Percentiles rank a stretch among this genome's conserved stretches.
phyloP scores from a whole-genome alignment of 2,329 filamentous ascomycete species.

The Septoria linicola region DNA sequence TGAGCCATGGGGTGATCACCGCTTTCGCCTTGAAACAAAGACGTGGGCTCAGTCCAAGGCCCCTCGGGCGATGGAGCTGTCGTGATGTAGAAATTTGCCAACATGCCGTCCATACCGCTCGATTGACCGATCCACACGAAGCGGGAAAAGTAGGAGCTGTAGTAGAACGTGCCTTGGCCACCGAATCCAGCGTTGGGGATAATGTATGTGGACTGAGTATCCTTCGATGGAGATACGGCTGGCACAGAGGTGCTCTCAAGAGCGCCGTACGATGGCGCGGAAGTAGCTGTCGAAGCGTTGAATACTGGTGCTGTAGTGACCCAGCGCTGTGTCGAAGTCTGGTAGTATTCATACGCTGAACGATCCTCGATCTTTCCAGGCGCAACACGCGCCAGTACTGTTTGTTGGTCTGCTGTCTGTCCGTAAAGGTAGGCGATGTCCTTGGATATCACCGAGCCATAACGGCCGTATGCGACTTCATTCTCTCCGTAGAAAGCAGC shows the following conservation, averaged over 20 bases:
- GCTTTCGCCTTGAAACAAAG: slow-evolving; percentile 23
- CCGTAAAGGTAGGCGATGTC: slow-evolving; percentile 29
- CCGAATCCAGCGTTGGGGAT: slow-evolving; percentile 32
- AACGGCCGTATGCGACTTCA: slow-evolving; percentile 27
- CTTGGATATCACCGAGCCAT: slow-evolving; percentile 24
- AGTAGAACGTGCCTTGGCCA: slow-evolving; percentile 35
- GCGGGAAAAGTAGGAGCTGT: slow-evolving; percentile 29
- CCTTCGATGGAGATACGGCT: no score
- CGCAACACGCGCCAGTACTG: slow-evolving; percentile 26
- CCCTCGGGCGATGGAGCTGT: slow-evolving; percentile 35
- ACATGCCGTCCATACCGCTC: slow-evolving; percentile 9
- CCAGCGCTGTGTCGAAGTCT: slow-evolving; percentile 21
- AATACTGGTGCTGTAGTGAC: slow-evolving; percentile 19
- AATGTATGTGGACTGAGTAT: slow-evolving; percentile 8
- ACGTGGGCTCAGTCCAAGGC: slow-evolving; percentile 32
- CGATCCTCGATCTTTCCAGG: slow-evolving; percentile 23
- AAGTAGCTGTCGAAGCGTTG: slow-evolving; percentile 10
- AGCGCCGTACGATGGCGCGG: not conserved
- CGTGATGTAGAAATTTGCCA: slow-evolving; percentile 31
- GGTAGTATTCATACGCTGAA: slow-evolving; percentile 28
- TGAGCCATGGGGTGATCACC: slow-evolving; percentile 21
- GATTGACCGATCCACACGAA: slow-evolving; percentile 37
- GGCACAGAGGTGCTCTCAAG: not conserved
- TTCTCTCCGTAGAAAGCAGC: slow-evolving; percentile 22
- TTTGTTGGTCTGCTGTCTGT: slow-evolving; percentile 16